Percentiles rank a stretch among this genome's conserved stretches.
Conservation (phyloP, 495 filamentous ascomycete genomes). For the Niebla homalea region DNA sequence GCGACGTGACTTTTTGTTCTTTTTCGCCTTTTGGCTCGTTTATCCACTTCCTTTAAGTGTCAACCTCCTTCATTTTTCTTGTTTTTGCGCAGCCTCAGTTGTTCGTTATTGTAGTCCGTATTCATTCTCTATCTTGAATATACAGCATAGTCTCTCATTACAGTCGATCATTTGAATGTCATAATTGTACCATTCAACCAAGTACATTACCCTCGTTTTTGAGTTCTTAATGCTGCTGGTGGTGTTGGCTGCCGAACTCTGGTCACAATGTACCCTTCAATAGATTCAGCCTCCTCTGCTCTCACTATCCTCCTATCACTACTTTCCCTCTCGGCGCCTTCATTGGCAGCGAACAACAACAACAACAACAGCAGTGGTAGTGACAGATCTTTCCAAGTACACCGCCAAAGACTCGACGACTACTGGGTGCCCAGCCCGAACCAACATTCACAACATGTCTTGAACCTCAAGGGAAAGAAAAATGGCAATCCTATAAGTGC, state of each 20-base stretch:
- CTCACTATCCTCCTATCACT: neutral
- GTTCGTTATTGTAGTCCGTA: neutral
- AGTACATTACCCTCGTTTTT: no score
- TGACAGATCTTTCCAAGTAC: neutral
- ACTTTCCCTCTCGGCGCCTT: neutral
- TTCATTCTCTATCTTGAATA: no score
- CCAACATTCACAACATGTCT: conserved; percentile 2
- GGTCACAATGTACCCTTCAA: neutral
- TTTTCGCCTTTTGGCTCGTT: no score
- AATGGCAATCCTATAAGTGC: conserved; percentile 1
- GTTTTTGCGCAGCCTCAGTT: conserved; percentile 3
- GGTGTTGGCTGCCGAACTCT: no score
- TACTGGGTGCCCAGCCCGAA: conserved; percentile 4
- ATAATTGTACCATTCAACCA: no score
- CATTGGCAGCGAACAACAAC: neutral
- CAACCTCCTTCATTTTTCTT: neutral
- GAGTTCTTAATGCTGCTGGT: no score
- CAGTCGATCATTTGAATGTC: neutral
- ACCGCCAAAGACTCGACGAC: neutral
- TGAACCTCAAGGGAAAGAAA: conserved; percentile 1
- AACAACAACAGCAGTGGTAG: neutral
- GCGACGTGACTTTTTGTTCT: no score
- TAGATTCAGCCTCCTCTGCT: neutral
- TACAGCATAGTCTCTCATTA: neutral
- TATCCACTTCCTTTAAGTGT: no score